Evolutionary conservation across 2,329 filamentous ascomycete genomes (phyloP).

Genomic region (Amphichorda felina): DNA sequence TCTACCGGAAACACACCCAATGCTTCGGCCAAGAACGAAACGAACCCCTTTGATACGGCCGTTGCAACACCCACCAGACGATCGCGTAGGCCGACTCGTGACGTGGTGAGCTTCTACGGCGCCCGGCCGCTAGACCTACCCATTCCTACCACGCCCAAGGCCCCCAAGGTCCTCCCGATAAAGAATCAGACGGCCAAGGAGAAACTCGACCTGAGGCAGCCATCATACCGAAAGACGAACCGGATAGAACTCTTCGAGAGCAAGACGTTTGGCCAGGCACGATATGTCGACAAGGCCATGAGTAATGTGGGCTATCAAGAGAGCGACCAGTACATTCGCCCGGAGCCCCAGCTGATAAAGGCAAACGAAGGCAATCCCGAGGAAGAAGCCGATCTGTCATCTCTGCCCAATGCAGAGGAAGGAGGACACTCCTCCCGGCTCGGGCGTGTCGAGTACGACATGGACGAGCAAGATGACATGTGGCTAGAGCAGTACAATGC

Average conservation of each 20-base stretch:
- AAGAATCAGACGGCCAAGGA: constrained; percentile 73
- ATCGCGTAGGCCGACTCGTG: constrained; percentile 33
- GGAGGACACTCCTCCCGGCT: constrained; percentile 29
- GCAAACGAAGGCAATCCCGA: constrained; percentile 46
- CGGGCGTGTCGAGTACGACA: constrained; percentile 92
- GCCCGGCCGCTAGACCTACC: constrained; percentile 27
- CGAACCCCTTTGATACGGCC: constrained; percentile 17
- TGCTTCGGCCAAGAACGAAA: constrained; percentile 17
- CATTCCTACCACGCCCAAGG: constrained; percentile 30
- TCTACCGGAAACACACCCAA: constrained; percentile 30
- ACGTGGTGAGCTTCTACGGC: constrained; percentile 41
- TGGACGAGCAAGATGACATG: constrained; percentile 98
- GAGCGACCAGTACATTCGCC: constrained; percentile 76
- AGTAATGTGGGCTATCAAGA: constrained; percentile 93
- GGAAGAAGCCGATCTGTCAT: constrained; percentile 19
- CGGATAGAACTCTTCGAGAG: constrained; percentile 75
- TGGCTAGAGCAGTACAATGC: constrained; percentile 82
- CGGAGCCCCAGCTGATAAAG: constrained; percentile 60
- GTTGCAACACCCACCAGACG: constrained; percentile 21
- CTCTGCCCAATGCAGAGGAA: constrained; percentile 13
- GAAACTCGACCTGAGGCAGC: constrained; percentile 64
- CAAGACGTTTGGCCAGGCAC: constrained; percentile 71
- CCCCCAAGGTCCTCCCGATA: constrained; percentile 59
- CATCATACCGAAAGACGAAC: constrained; percentile 64
- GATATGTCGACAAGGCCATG: constrained; percentile 95